Evolutionary conservation across 305 asterid species (phyloP).

Genomic region (Fraxinus paxiana): DNA sequence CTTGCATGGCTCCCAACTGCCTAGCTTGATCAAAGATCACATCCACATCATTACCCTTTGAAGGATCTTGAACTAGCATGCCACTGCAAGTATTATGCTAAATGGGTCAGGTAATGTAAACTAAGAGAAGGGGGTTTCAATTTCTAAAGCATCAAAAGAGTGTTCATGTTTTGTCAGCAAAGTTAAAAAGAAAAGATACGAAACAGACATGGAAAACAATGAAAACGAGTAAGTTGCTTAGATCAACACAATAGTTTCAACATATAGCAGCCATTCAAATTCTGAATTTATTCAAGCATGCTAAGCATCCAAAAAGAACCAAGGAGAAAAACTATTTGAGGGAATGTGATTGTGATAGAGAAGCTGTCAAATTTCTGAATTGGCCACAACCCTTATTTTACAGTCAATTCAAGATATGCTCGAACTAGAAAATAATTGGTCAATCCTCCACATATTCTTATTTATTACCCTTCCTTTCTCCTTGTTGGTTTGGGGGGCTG

Average conservation of each 20-base stretch:
- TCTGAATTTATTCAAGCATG: not conserved
- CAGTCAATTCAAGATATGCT: not conserved
- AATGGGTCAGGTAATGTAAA: not conserved
- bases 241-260: not conserved
- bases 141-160: not conserved
- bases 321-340: not conserved
- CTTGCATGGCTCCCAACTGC: conserved; percentile 64
- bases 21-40: conserved; percentile 80
- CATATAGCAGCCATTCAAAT: not conserved
- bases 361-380: not conserved
- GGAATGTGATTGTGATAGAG: not conserved
- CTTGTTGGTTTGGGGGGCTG: not conserved
- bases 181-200: not conserved
- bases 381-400: not conserved
- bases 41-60: conserved; percentile 70
- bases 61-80: conserved; percentile 88
- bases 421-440: not conserved
- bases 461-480: not conserved
- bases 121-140: not conserved
- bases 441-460: not conserved
- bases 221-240: not conserved
- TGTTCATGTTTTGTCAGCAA: not conserved
- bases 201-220: not conserved
- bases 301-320: not conserved
- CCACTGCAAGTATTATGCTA: conserved; percentile 49